phyloP scores from a whole-genome alignment of 495 filamentous ascomycete genomes.

The Lindgomyces ingoldianus region DNA sequence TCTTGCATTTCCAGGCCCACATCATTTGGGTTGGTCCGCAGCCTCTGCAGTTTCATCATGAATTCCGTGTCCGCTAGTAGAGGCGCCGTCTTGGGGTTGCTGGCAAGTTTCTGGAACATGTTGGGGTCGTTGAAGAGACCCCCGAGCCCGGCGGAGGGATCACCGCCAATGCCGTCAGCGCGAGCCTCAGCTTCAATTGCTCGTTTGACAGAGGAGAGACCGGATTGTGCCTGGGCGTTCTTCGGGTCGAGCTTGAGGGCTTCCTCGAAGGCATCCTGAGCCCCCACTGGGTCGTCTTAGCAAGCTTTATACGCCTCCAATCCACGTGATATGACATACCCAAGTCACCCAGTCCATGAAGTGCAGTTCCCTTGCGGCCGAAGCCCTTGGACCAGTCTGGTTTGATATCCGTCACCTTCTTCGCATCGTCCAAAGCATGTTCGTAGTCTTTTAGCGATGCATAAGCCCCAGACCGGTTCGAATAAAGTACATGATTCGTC shows the following conservation, averaged over 20 bases:
- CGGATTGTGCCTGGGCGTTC: conserved; percentile 90
- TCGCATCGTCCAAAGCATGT: conserved; percentile 82
- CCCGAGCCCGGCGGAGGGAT: conserved; percentile 75
- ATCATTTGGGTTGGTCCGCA: conserved; percentile 77
- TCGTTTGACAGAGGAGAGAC: conserved; percentile 75
- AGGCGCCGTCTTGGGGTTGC: conserved; percentile 87
- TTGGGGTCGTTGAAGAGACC: conserved; percentile 92
- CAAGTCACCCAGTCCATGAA: conserved; percentile 83
- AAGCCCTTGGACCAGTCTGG: conserved; percentile 98
- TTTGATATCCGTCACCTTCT: conserved; percentile 89
- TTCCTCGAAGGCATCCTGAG: conserved; percentile 85
- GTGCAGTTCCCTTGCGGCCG: conserved; percentile 85
- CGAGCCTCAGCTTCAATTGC: conserved; percentile 81
- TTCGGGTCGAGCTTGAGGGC: conserved; percentile 86
- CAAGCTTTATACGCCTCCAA: conserved; percentile 15
- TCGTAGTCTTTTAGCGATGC: conserved; percentile 85
- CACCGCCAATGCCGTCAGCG: conserved; percentile 64
- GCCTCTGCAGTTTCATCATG: conserved; percentile 81
- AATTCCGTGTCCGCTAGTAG: conserved; percentile 82
- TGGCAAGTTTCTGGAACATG: conserved; percentile 83
- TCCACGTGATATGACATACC: conserved; percentile 49
- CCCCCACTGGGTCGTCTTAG: conserved; percentile 57
- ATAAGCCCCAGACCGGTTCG: conserved; percentile 95
- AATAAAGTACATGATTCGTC: conserved; percentile 92
- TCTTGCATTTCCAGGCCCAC: conserved; percentile 81